These are phyloP conservation scores for Flaveria floridana DNA, from an alignment of 140 eudicot genomes.

Conservation along the genomic window DNA sequence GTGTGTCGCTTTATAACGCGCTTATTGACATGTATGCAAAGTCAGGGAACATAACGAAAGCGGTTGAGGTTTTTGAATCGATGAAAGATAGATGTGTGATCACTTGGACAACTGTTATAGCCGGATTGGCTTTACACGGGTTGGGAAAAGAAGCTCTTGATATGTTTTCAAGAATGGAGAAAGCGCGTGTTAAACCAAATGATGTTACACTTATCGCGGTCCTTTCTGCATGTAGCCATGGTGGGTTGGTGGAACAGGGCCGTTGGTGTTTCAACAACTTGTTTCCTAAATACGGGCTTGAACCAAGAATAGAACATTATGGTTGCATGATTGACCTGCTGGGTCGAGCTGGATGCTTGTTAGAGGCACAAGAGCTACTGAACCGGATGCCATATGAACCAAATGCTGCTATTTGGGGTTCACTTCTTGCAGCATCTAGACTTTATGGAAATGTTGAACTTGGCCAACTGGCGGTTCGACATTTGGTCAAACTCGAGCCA, in stretches of 20 bases:
- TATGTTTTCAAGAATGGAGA: slow-evolving; percentile 53
- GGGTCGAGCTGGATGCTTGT: slow-evolving; percentile 49
- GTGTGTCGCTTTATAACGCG: slow-evolving; percentile 41
- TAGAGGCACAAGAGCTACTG: slow-evolving; percentile 49
- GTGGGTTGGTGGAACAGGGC: slow-evolving; percentile 49
- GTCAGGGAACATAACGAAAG: slow-evolving; percentile 50
- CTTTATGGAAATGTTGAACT: slow-evolving; percentile 41
- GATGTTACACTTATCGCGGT: slow-evolving; percentile 50
- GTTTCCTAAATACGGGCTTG: slow-evolving; percentile 39
- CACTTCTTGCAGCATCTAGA: slow-evolving; percentile 61
- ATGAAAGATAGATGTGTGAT: slow-evolving; percentile 49
- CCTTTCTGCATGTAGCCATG: slow-evolving; percentile 64
- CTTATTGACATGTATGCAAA: slow-evolving; percentile 66
- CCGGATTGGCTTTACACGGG: slow-evolving; percentile 55
- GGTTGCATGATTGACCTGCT: slow-evolving; percentile 61
- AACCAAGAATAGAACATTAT: slow-evolving; percentile 54
- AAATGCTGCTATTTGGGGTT: slow-evolving; percentile 65
- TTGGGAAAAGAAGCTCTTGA: slow-evolving; percentile 52
- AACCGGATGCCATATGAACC: slow-evolving; percentile 55
- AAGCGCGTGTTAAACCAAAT: slow-evolving; percentile 40
- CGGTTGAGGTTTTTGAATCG: slow-evolving; percentile 41
- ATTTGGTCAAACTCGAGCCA: slow-evolving; percentile 49
- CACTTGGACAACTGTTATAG: slow-evolving; percentile 54
- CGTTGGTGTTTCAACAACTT: slow-evolving; percentile 45
- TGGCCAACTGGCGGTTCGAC: slow-evolving; percentile 40